Conservation (phyloP, 1,139 yeast genomes). For the Hansenula anomala region DNA sequence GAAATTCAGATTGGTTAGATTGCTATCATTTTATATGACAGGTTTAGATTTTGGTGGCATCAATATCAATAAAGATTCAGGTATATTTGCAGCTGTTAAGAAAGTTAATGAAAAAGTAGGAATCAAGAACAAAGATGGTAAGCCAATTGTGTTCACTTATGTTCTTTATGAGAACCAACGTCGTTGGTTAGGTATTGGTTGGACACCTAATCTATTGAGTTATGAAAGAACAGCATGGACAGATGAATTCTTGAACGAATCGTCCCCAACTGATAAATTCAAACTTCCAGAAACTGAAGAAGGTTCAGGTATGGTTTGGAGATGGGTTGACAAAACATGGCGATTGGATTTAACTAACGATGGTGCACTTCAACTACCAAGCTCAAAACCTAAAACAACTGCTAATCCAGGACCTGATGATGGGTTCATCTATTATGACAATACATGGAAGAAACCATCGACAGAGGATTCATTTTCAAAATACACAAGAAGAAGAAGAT, state of each 20-base stretch:
- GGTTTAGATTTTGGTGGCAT: slow-evolving; percentile 77
- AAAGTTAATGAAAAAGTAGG: slow-evolving; percentile 29
- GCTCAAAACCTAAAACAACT: slow-evolving; percentile 62
- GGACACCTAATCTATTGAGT: slow-evolving; percentile 88
- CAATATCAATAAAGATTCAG: slow-evolving; percentile 36
- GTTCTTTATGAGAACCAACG: slow-evolving; percentile 95
- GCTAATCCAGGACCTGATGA: slow-evolving; percentile 78
- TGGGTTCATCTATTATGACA: slow-evolving; percentile 85
- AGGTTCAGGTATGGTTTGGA: slow-evolving; percentile 73
- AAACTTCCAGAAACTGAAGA: slow-evolving; percentile 72
- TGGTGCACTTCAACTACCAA: slow-evolving; percentile 71
- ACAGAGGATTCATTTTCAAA: slow-evolving; percentile 86
- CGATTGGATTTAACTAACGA: slow-evolving; percentile 83
- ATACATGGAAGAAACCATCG: slow-evolving; percentile 89
- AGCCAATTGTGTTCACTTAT: slow-evolving; percentile 83
- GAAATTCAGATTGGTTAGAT: slow-evolving; percentile 71
- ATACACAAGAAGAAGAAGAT: slow-evolving; percentile 89
- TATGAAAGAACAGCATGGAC: slow-evolving; percentile 97
- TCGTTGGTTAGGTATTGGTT: slow-evolving; percentile 96
- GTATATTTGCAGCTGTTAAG: slow-evolving; percentile 58
- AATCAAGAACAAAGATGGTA: slow-evolving; percentile 34
- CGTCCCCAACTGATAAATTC: slow-evolving; percentile 71
- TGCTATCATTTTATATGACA: slow-evolving; percentile 73
- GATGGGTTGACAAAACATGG: slow-evolving; percentile 95
- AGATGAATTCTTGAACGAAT: slow-evolving; percentile 87